Percentiles rank a stretch among this genome's conserved stretches.
Conservation (phyloP, 108 stramenopile species). For the Cyclostephanos tholiformis region DNA sequence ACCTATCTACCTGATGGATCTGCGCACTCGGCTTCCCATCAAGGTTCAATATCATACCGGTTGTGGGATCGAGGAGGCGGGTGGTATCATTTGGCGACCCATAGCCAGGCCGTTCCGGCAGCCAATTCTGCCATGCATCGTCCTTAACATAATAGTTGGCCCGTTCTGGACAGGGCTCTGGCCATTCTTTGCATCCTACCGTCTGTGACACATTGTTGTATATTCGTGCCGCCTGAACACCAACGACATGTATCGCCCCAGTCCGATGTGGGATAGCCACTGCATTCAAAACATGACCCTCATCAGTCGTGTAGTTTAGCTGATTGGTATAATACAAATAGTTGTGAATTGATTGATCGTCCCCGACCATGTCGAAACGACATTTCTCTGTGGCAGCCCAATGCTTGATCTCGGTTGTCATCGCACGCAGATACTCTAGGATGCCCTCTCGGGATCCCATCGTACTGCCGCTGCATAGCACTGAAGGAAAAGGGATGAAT, state of each 20-base stretch:
- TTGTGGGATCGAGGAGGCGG: slow-evolving; percentile 20
- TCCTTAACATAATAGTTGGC: slow-evolving; percentile 1
- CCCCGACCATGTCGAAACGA: slow-evolving; percentile 53
- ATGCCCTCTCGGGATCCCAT: slow-evolving; percentile 77
- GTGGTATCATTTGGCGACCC: not conserved
- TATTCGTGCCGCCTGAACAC: slow-evolving; percentile 40
- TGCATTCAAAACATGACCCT: slow-evolving; percentile 23
- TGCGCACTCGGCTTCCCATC: slow-evolving; percentile 33
- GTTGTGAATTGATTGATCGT: slow-evolving; percentile 84
- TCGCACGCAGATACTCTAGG: slow-evolving; percentile 62
- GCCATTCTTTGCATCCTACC: not conserved
- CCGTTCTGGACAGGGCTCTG: not conserved
- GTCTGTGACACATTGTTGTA: not conserved
- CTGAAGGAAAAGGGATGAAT: slow-evolving; percentile 29
- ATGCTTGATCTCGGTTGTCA: slow-evolving; percentile 67
- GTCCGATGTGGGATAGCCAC: slow-evolving; percentile 38
- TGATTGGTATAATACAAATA: slow-evolving; percentile 71
- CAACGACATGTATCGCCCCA: slow-evolving; percentile 44
- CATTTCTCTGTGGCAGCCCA: slow-evolving; percentile 63
- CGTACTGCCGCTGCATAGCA: slow-evolving; percentile 74
- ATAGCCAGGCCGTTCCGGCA: slow-evolving; percentile 23
- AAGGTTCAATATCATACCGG: slow-evolving; percentile 33
- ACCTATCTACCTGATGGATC: slow-evolving; percentile 41
- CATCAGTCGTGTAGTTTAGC: slow-evolving; percentile 22
- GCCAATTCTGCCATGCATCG: slow-evolving; percentile 31